These are phyloP conservation scores for Moelleriella libera DNA, from an alignment of 2,329 filamentous ascomycete genomes.

Conservation along the genomic window DNA sequence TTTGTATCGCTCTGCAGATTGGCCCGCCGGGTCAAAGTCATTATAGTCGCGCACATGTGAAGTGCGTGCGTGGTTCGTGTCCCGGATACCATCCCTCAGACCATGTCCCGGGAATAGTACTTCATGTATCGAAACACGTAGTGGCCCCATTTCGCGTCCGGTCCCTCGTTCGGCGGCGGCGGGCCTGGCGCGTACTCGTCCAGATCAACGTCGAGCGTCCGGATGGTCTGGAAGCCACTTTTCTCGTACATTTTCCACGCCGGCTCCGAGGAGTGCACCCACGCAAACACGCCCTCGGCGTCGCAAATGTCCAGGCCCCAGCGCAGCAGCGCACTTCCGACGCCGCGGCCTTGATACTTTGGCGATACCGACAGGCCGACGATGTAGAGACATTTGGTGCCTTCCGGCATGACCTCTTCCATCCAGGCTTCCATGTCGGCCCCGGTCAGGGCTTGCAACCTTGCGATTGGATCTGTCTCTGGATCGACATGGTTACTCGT, in stretches of 20 bases:
- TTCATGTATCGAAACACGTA: slow-evolving; percentile 21
- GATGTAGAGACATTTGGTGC: slow-evolving; percentile 17
- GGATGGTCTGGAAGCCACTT: slow-evolving; percentile 14
- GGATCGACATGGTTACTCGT: neutral
- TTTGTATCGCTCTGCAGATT: too few species aligned
- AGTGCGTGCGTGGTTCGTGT: neutral
- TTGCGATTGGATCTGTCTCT: slow-evolving; percentile 10
- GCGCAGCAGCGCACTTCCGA: slow-evolving; percentile 16
- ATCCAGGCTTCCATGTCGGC: slow-evolving; percentile 17
- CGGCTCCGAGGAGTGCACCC: slow-evolving; percentile 20
- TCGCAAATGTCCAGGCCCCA: slow-evolving; percentile 18
- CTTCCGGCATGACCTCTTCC: slow-evolving; percentile 16
- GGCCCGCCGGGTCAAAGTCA: too few species aligned
- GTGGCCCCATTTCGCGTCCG: slow-evolving; percentile 14
- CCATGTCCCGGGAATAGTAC: slow-evolving; percentile 6
- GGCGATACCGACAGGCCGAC: slow-evolving; percentile 17
- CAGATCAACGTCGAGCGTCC: slow-evolving; percentile 14
- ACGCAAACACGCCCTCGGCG: slow-evolving; percentile 13
- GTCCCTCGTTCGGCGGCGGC: slow-evolving; percentile 10
- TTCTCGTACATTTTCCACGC: slow-evolving; percentile 15
- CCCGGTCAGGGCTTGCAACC: slow-evolving; percentile 15
- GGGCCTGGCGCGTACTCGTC: slow-evolving; percentile 14
- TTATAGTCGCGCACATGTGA: too few species aligned
- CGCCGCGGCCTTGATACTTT: slow-evolving; percentile 13
- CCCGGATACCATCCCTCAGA: neutral